phyloP scores from a whole-genome alignment of 1,284 basidiomycete species.

The Heliocybe sulcata region DNA sequence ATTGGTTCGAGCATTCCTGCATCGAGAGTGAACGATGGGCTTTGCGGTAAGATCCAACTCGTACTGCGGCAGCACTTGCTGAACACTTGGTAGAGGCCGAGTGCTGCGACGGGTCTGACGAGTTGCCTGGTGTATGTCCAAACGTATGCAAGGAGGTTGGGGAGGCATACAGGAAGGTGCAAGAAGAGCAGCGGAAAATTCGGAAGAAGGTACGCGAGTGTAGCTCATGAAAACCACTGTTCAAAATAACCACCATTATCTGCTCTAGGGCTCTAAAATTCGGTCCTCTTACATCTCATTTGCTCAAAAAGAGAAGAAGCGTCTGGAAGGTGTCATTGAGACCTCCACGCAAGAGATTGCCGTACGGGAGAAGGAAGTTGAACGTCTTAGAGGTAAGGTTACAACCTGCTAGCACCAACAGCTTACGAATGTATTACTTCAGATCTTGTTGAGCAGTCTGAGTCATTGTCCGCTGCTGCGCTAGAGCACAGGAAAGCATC shows the following conservation, averaged over 20 bases:
- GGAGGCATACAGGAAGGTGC: slow-evolving; percentile 56
- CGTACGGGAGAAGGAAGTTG: slow-evolving; percentile 62
- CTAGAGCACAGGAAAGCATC: slow-evolving; percentile 81
- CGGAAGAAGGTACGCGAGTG: slow-evolving; percentile 63
- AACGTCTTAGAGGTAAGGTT: slow-evolving; percentile 50
- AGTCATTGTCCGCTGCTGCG: slow-evolving; percentile 66
- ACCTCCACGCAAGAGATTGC: slow-evolving; percentile 52
- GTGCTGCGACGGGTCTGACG: slow-evolving; percentile 98
- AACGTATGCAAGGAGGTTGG: slow-evolving; percentile 79
- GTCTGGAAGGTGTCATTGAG: slow-evolving; percentile 57
- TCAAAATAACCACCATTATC: background rate
- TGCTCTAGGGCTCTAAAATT: slow-evolving; percentile 78
- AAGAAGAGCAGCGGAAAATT: slow-evolving; percentile 68
- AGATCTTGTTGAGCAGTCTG: slow-evolving; percentile 66
- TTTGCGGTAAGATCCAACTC: slow-evolving; percentile 69
- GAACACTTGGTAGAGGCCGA: slow-evolving; percentile 57
- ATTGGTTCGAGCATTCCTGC: slow-evolving; percentile 74
- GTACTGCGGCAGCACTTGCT: background rate
- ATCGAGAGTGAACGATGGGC: slow-evolving; percentile 88
- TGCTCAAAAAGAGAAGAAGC: slow-evolving; percentile 82
- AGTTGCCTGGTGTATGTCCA: slow-evolving; percentile 71
- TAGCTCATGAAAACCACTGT: background rate
- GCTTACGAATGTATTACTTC: background rate
- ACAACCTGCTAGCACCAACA: background rate
- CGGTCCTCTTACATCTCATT: slow-evolving; percentile 83